Base-by-base conservation (phyloP, 257 asterid species). In the Paulownia fortunei region DNA sequence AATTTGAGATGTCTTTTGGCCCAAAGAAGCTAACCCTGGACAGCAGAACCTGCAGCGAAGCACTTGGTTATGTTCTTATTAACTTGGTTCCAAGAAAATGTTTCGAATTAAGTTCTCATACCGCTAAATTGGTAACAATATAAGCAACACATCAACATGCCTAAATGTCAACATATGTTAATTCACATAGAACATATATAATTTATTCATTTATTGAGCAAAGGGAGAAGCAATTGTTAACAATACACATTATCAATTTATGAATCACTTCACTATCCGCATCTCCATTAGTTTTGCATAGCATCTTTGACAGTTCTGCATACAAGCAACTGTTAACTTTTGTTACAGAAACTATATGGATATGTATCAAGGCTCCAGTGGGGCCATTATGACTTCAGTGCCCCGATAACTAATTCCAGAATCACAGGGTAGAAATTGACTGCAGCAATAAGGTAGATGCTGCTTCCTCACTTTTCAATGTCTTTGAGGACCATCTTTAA, bases 1-100 rank as follows among this genome's bases (percentile, higher is more conserved):
- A 80, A 79, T 84, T 88, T n/a, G 97, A 85, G 6, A 77, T 21
- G 10, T 77, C 94, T 69, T 96, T 86, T 7, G 89, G 49, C 27
- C 97, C 96, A 55, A 96, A 93, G 84, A 96, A 92, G 84, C 91
- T 89, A 64, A 93, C 87, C 82, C 99, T 86, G 18, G 99, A 96
- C 49, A 96, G 67, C 77, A 96, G 87, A 85, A 96, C 98, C 99
- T 96, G 93, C 82, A 82, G 60, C 8, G 34, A 52, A 8, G 42
- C 8, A 19, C 19, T 24, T 8, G 8, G 13, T 75, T 71, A 76
- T 54, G 42, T 62, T 62, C 81, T 37, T n/a, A n/a, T n/a, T n/a
- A n/a, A n/a, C n/a, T 62, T 61, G 19, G 3, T 34, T 70, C 5
- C 27, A 37, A 61, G 26, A 47, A 63, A 49, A 64, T 23, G 80